Evolutionary conservation across 176 grass and related monocot genomes (phyloP).

Genomic region (Aegilops tauschii): DNA sequence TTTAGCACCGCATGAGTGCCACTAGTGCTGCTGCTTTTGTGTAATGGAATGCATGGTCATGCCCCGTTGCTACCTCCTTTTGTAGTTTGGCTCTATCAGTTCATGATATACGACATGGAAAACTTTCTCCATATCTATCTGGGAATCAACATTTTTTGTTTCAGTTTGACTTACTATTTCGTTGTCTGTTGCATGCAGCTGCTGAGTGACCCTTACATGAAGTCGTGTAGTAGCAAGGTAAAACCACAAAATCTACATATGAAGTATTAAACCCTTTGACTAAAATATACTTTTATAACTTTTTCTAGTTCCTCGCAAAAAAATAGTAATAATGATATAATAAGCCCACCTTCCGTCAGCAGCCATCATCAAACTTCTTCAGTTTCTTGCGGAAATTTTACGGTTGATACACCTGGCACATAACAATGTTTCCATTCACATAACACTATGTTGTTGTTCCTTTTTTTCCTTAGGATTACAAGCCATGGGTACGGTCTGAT

Average conservation of each 20-base stretch:
- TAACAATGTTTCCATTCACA: not conserved
- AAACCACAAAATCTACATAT: not conserved
- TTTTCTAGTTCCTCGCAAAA: not conserved
- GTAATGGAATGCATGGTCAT: constrained; percentile 67
- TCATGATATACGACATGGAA: constrained; percentile 22
- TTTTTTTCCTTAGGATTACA: constrained; percentile 59
- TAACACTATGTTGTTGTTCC: not conserved
- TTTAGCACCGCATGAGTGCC: constrained; percentile 42
- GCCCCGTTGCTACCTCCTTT: constrained; percentile 16
- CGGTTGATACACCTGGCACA: not conserved
- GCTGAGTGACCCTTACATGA: constrained; percentile 90
- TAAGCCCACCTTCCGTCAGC: too few species aligned
- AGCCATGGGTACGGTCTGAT: constrained; percentile 63
- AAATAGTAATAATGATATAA: too few species aligned
- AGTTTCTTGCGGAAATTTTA: not conserved
- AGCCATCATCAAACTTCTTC: not conserved
- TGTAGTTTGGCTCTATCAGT: constrained; percentile 33
- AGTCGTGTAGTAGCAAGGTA: constrained; percentile 68
- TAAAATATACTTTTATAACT: not conserved
- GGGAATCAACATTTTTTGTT: constrained; percentile 4
- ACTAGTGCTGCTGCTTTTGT: constrained; percentile 52
- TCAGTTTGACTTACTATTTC: not conserved
- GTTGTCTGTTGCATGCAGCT: constrained; percentile 62
- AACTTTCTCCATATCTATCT: constrained; percentile 14
- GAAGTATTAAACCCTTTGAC: not conserved